Percentiles rank a stretch among this genome's conserved stretches.
Evolutionary conservation across 108 stramenopile species (phyloP).

Genomic region (Stephanodiscus minutulus): DNA sequence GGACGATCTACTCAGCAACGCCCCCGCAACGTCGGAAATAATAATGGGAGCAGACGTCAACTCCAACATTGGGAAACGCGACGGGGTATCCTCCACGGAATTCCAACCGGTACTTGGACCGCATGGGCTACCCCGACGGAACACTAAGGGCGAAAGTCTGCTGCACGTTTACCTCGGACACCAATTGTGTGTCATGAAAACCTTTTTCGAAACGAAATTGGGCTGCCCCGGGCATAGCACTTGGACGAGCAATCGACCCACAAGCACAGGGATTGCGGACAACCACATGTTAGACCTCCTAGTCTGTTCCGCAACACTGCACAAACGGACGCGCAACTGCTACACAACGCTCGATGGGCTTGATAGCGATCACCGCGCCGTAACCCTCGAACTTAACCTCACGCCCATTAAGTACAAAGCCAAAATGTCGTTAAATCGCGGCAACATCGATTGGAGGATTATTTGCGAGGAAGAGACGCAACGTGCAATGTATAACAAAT

Average conservation of each 20-base stretch:
- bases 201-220: not conserved
- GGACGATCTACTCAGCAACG: not conserved
- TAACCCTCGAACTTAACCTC: not conserved
- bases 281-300: not conserved
- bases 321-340: not conserved
- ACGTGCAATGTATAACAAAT: not conserved
- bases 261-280: not conserved
- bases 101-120: conserved; percentile 1
- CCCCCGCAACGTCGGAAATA: not conserved
- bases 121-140: not conserved
- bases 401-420: not conserved
- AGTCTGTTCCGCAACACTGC: not conserved
- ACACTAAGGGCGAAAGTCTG: not conserved
- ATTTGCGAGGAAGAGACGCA: not conserved
- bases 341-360: not conserved
- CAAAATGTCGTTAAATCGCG: not conserved
- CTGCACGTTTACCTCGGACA: conserved; percentile 2
- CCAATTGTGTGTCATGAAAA: not conserved
- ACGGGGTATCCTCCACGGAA: not conserved
- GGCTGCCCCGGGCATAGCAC: not conserved
- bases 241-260: not conserved
- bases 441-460: not conserved
- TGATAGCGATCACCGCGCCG: not conserved
- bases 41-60: conserved; percentile 6
- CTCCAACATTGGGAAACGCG: not conserved